Evolutionary conservation across 495 filamentous ascomycete genomes (phyloP), one percentile per base, ranked within the genome.

Genomic region (Collariella sp.): DNA sequence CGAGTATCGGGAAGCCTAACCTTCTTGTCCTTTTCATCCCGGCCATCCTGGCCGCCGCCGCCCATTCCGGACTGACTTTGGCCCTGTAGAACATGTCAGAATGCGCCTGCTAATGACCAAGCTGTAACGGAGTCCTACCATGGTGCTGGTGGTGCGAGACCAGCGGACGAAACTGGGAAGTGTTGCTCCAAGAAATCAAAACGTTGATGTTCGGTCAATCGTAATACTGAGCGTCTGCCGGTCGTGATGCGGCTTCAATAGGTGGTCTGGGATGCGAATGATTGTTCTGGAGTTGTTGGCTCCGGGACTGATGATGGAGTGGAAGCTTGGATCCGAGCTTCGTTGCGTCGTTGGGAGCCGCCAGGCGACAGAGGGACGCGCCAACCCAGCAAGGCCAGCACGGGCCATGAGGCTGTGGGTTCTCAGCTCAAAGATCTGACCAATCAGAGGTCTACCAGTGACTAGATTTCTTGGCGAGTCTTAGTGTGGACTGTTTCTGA

Each of bases 21-120:
- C 87, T 97, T 95, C 76, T 91, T 89, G 59, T 95, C 89, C 72
- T 96, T 95, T 22, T 89, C 87, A 69, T 95, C 86, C 52, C 81
- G 83, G 53, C 83, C 83, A 71, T 90, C 86, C 49, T 82, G 83
- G 52, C 86, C 53, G 77, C 71, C 40, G 7, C 79, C 84, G 56
- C 87, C 86, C 69, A 93, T 83, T 56, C 85, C 88, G 67, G 91
- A 96, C 67, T 93, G 88, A 70, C 87, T 86, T 70, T 91, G 87
- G 70, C 86, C 86, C 86, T 90, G 59, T 36, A 22, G n/a, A 41
- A n/a, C 7, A n/a, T 35, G 64, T 70, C 51, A 70, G 63, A 38
- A 46, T 20, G 24, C 22, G 39, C 15, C 19, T 16, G n/a, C 19
- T 20, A 26, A 36, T 16, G 3, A 15, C 7, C 11, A 7, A 15